Evolutionary conservation across 495 filamentous ascomycete genomes (phyloP).

Genomic region (Penicillium maclennaniae): DNA sequence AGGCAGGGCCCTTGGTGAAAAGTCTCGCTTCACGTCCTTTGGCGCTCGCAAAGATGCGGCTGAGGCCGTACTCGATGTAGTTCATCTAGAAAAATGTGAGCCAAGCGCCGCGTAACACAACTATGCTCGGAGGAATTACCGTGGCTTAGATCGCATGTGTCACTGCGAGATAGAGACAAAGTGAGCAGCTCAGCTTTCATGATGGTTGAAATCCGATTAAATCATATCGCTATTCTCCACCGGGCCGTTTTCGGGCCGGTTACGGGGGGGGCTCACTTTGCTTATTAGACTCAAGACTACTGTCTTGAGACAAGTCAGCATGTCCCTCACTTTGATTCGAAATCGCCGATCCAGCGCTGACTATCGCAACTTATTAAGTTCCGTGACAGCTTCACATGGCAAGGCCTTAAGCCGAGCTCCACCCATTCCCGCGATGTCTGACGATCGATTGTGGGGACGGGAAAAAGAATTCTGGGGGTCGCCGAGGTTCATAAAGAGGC

Average conservation of each 20-base stretch:
- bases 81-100: conserved; percentile 9
- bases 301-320: background rate
- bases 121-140: background rate
- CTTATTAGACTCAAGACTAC: background rate
- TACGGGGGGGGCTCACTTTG: background rate
- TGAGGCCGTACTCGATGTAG: conserved; percentile 36
- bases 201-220: background rate
- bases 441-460: conserved; percentile 19
- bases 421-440: conserved; percentile 4
- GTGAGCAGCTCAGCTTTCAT: background rate
- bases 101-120: background rate
- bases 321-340: background rate
- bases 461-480: conserved; percentile 10
- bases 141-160: background rate
- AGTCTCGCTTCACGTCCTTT: conserved; percentile 44
- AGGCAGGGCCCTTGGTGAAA: conserved; percentile 43
- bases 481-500: conserved; percentile 18
- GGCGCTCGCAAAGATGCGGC: conserved; percentile 29
- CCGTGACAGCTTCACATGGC: conserved; percentile 16
- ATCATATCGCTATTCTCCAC: background rate
- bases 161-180: background rate
- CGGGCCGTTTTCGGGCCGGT: conserved; percentile 8
- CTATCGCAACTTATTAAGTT: background rate
- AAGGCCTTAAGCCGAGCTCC: conserved; percentile 12
- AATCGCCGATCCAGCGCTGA: background rate